Evolutionary conservation across 768 basidiomycete genomes (phyloP), one percentile per base, ranked within the genome.

Genomic region (Leccinum longicurvipes): DNA sequence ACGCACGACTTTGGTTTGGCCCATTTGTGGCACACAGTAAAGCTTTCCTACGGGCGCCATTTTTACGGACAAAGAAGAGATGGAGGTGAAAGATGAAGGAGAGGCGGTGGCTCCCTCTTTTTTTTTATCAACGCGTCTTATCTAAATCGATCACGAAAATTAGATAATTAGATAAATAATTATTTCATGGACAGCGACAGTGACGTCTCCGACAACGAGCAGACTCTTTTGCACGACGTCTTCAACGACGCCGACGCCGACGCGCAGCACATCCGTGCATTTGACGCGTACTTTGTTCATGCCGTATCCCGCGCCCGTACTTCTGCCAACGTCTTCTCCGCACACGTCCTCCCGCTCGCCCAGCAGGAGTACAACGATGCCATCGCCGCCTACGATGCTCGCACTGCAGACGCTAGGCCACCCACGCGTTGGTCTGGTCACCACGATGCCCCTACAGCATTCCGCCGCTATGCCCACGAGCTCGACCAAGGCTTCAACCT

Each of bases 401-500:
- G 63, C 25, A 59, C 58, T 3, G 29, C 54, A 14, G 41, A 53
- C 7, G 9, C 58, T 24, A 29, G 42, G 2, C 50, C 57, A 19
- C 50, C 19, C 21, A 71, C 68, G 9, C 59, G 54, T 24, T 69
- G 68, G 68, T 53, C 28, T 1, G 61, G 67, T 19, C 50, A 17
- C 19, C 46, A 51, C 24, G 64, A 62, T 17, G 4, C 48, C 24
- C 48, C 36, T 17, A 60, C 68, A 4, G 73, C 82, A 15, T 86
- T 87, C 64, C 73, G 77, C 23, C 81, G 85, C 41, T 89, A 87
- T 68, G 72, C 81, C 44, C 74, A 77, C 58, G 92, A 98, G 70
- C 78, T 98, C 25, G 74, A 76, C 3, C 82, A 86, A 66, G 94
- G 93, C 1, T 98, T 93, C 77, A 93, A 91, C 70, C 74, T 98